A percentile compares a stretch with the other conserved stretches of the same genome.
These are phyloP conservation scores for Licmophora abbreviata DNA, from an alignment of 108 stramenopile species.

Conservation along the genomic window DNA sequence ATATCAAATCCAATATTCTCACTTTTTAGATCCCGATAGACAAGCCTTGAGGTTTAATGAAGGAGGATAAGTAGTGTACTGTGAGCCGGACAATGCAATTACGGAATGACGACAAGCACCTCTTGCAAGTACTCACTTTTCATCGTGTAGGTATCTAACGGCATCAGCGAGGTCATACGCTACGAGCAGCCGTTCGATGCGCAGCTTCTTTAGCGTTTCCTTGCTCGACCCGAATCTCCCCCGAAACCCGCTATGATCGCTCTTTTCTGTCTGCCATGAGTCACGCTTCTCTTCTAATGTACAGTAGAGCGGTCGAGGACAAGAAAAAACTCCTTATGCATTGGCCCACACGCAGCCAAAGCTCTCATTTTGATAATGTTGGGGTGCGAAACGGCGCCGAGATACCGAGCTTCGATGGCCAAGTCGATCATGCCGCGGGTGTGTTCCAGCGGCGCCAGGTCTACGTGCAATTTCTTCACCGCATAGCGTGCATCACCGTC, in stretches of 20 bases:
- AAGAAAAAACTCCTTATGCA: slow-evolving; percentile 39
- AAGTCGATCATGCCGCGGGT: slow-evolving; percentile 58
- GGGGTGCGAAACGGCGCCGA: slow-evolving; percentile 43
- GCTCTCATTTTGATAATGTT: slow-evolving; percentile 48
- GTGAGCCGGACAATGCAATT: background rate
- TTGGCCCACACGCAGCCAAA: slow-evolving; percentile 15
- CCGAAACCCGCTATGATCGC: slow-evolving; percentile 19
- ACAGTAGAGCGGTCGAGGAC: slow-evolving; percentile 60
- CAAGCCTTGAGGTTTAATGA: background rate
- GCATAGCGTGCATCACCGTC: slow-evolving; percentile 64
- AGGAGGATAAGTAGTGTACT: background rate
- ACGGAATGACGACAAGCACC: background rate
- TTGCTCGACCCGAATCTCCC: slow-evolving; percentile 22
- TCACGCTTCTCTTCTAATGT: slow-evolving; percentile 56
- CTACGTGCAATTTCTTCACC: slow-evolving; percentile 42
- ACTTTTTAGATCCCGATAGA: background rate
- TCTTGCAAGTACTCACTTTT: background rate
- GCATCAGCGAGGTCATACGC: slow-evolving; percentile 62
- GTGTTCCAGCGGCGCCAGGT: slow-evolving; percentile 33
- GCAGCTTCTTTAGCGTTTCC: slow-evolving; percentile 19
- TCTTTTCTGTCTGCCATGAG: slow-evolving; percentile 22
- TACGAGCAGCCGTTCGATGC: slow-evolving; percentile 39
- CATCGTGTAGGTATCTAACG: slow-evolving; percentile 46
- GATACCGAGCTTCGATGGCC: slow-evolving; percentile 61
- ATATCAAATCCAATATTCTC: slow-evolving; percentile 23